Conservation (phyloP, 768 basidiomycete genomes). For the Naganishia randhawae region DNA sequence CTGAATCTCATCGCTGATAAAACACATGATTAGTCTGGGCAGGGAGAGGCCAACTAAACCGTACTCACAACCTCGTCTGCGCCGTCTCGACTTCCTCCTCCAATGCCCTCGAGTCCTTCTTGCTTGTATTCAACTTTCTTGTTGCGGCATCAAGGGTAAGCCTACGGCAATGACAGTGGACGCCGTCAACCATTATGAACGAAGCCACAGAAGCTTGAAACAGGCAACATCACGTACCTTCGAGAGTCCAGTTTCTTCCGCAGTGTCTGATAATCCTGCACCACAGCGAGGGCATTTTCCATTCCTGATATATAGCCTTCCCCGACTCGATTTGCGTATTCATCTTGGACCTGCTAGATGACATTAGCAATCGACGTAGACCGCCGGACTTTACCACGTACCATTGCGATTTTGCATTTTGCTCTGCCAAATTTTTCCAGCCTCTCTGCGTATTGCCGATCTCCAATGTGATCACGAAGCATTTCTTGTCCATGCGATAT, state of each 20-base stretch:
- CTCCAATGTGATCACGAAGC: slow-evolving; percentile 14
- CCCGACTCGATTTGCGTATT: slow-evolving; percentile 66
- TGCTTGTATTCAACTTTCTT: slow-evolving; percentile 66
- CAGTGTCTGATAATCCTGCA: slow-evolving; percentile 75
- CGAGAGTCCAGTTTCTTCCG: slow-evolving; percentile 84
- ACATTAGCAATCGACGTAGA: neutral
- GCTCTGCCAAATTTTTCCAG: slow-evolving; percentile 73
- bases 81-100: slow-evolving; percentile 75
- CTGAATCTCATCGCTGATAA: slow-evolving; percentile 71
- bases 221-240: slow-evolving; percentile 56
- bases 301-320: slow-evolving; percentile 71
- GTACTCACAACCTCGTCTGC: slow-evolving; percentile 67
- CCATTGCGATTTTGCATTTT: slow-evolving; percentile 74
- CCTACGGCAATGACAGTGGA: slow-evolving; percentile 52
- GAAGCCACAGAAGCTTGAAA: neutral
- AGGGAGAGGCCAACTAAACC: neutral
- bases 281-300: slow-evolving; percentile 63
- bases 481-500: slow-evolving; percentile 72
- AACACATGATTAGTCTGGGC: slow-evolving; percentile 14
- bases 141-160: slow-evolving; percentile 72
- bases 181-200: slow-evolving; percentile 2
- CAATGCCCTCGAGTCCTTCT: slow-evolving; percentile 72
- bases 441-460: slow-evolving; percentile 59
- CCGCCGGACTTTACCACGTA: slow-evolving; percentile 47
- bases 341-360: slow-evolving; percentile 59